A percentile compares a stretch with the other conserved stretches of the same genome.
phyloP scores from a whole-genome alignment of 768 basidiomycete genomes.

The Ramaria sp. region DNA sequence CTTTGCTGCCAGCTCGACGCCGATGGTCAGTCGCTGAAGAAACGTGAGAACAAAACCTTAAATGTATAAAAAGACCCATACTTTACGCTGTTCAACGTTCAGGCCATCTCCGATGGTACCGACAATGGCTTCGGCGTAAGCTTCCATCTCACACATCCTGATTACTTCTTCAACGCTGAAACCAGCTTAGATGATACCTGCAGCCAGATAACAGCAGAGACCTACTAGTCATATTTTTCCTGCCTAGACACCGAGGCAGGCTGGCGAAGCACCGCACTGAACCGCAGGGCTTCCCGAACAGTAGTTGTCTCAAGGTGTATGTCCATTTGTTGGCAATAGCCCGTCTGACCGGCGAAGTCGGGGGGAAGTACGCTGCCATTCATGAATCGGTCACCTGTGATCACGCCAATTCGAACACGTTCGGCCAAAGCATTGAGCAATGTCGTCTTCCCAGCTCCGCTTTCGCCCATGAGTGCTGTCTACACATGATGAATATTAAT shows the following conservation, averaged over 20 bases:
- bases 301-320: constrained; percentile 67
- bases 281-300: constrained; percentile 70
- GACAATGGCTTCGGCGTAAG: constrained; percentile 74
- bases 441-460: constrained; percentile 57
- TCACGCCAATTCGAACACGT: constrained; percentile 59
- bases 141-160: constrained; percentile 75
- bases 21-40: constrained; percentile 59
- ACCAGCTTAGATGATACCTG: not conserved
- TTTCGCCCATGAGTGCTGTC: constrained; percentile 69
- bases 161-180: constrained; percentile 70
- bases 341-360: constrained; percentile 50
- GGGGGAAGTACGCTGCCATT: constrained; percentile 51
- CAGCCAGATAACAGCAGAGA: constrained; percentile 6
- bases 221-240: constrained; percentile 76
- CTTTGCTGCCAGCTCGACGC: constrained; percentile 80
- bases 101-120: constrained; percentile 42
- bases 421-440: constrained; percentile 68
- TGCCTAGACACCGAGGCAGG: constrained; percentile 47
- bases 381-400: constrained; percentile 54
- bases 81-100: constrained; percentile 57
- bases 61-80: not conserved
- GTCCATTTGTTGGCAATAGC: constrained; percentile 83
- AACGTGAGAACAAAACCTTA: not conserved
- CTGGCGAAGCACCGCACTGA: constrained; percentile 75
- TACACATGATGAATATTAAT: constrained; percentile 14